Base-by-base conservation (phyloP, 768 basidiomycete genomes). In the Trametes gibbosa region DNA sequence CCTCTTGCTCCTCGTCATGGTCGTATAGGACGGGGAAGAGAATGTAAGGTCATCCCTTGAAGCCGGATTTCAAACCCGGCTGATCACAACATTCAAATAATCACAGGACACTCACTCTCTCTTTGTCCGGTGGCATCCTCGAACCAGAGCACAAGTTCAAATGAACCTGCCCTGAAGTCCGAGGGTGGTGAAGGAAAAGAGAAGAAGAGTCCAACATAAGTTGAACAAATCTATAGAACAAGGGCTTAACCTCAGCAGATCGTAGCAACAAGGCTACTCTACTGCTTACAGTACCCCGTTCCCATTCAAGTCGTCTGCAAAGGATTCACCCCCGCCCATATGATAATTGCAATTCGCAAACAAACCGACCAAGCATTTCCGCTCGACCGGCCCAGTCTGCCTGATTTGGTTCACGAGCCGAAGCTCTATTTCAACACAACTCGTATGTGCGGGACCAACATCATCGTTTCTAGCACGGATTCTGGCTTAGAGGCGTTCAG, bases 1-100 rank as follows among this genome's bases (percentile, higher is more conserved):
- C 69, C 86, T 87, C 87, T 89, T 73, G 82, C 78, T 47, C 72
- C 87, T 89, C 88, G 84, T 78, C 89, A 90, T 85, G 82, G 89
- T 90, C 89, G 88, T 86, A 70, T 90, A 90, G 75, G 88, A 86
- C 87, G 88, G 88, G 88, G 88, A 90, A 90, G 87, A 90, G 89
- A 90, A 90, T 82, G 27, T 35, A 79, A 79, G 79, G 82, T 86
- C 87, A 89, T 89, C 86, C 51, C 47, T 48, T 54, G n/a, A 41
- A 53, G 27, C 41, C 35, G 25, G 43, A 43, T 29, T 46, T 19
- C 5, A 47, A 32, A 25, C 53, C 29, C 43, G 21, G 17, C 42
- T 54, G 19, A 10, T 10, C 19, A 21, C 41, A 43, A 10, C 16
- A 27, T 5, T 17, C 34, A 25, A 9, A 14, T 14, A 34, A 34